These are phyloP conservation scores for Pichiaceae sp. DNA, from an alignment of 1,139 yeast species.

Conservation along the genomic window DNA sequence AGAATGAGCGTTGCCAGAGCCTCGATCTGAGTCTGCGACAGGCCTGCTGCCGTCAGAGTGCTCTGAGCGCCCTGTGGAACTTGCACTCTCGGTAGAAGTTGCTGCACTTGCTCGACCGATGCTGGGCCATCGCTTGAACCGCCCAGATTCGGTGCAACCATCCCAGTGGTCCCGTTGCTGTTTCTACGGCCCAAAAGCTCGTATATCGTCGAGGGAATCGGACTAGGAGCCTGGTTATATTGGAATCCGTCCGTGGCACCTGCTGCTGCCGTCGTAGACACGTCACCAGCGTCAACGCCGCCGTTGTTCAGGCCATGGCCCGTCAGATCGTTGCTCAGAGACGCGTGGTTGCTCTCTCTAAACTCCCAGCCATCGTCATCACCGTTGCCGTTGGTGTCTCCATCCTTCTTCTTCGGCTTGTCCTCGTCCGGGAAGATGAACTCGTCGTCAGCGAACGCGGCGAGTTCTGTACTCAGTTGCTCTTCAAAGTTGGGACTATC, in stretches of 20 bases:
- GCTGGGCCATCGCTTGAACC: slow-evolving; percentile 9
- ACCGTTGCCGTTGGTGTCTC: slow-evolving; percentile 6
- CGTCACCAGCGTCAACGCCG: too few species aligned
- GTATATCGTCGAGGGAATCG: slow-evolving; percentile 21
- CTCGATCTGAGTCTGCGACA: slow-evolving; percentile 60
- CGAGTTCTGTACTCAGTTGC: slow-evolving; percentile 61
- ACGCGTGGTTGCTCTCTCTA: background rate
- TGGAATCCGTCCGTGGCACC: background rate
- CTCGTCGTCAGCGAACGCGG: slow-evolving; percentile 74
- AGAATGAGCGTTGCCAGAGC: slow-evolving; percentile 66
- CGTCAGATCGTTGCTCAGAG: slow-evolving; percentile 2
- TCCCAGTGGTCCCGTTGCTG: slow-evolving; percentile 1
- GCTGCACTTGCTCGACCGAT: slow-evolving; percentile 18
- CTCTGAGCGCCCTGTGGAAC: slow-evolving; percentile 68
- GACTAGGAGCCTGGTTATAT: background rate
- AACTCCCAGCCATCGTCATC: slow-evolving; percentile 2
- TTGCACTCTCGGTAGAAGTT: slow-evolving; percentile 44
- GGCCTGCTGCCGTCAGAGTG: slow-evolving; percentile 56
- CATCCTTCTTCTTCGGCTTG: slow-evolving; percentile 34
- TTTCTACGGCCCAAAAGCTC: slow-evolving; percentile 13
- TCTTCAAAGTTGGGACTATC: slow-evolving; percentile 40
- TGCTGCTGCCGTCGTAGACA: too few species aligned
- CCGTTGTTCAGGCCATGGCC: background rate
- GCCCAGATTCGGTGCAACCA: slow-evolving; percentile 3
- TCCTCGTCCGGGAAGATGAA: slow-evolving; percentile 76